A percentile compares a stretch with the other conserved stretches of the same genome.
phyloP scores from a whole-genome alignment of 345 rosid genomes.

The Gossypium anomalum region DNA sequence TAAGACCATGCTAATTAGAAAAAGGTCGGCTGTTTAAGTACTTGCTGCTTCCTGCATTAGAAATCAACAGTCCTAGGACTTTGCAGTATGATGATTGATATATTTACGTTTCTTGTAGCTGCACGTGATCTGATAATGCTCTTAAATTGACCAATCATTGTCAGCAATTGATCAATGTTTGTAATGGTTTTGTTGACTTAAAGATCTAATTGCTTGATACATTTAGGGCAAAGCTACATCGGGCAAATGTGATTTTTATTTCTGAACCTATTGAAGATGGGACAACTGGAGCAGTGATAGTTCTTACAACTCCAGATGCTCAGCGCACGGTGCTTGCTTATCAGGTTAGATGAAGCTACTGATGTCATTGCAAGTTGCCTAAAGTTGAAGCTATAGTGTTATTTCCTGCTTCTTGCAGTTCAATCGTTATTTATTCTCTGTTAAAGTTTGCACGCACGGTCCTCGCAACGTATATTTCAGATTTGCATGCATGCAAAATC shows the following conservation, averaged over 20 bases:
- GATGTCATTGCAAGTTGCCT: not conserved
- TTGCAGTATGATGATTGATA: not conserved
- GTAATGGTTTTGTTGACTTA: not conserved
- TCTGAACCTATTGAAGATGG: slow-evolving; percentile 82
- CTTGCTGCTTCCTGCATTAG: too few species aligned
- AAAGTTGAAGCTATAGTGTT: not conserved
- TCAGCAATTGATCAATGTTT: not conserved
- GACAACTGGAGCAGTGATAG: slow-evolving; percentile 94
- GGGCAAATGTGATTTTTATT: slow-evolving; percentile 81
- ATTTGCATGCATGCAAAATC: too few species aligned
- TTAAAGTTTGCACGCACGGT: too few species aligned
- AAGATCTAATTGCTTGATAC: slow-evolving; percentile 4
- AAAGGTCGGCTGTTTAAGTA: too few species aligned
- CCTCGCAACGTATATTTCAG: too few species aligned
- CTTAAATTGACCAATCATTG: slow-evolving; percentile 1
- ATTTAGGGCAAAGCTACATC: slow-evolving; percentile 57
- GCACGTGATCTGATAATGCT: not conserved
- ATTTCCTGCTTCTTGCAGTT: not conserved
- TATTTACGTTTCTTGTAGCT: not conserved
- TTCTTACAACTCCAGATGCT: slow-evolving; percentile 93
- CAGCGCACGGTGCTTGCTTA: slow-evolving; percentile 98
- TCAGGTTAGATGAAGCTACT: slow-evolving; percentile 39
- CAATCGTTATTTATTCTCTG: not conserved
- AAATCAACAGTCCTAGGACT: too few species aligned
- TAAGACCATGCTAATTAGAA: too few species aligned